Percentiles rank a stretch among this genome's conserved stretches.
Conservation (phyloP, 2,329 filamentous ascomycete genomes). For the Ophiostoma novo-ulmi region DNA sequence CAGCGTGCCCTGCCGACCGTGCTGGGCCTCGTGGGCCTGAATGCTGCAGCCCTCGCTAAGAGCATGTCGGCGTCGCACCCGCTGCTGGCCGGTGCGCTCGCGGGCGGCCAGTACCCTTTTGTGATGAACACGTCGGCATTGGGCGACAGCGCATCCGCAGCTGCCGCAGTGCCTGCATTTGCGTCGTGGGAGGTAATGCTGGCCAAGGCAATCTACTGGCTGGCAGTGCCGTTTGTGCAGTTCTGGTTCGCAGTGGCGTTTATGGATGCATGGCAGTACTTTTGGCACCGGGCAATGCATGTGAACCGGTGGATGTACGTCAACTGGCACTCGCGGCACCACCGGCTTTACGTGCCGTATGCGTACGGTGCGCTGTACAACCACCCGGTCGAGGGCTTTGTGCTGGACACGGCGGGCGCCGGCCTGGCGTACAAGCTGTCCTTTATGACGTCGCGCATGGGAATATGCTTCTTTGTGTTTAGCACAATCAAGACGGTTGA, state of each 20-base stretch:
- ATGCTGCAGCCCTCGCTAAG: constrained; percentile 69
- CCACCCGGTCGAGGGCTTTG: constrained; percentile 88
- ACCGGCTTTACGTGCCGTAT: constrained; percentile 95
- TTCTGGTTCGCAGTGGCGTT: constrained; percentile 68
- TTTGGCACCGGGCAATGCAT: constrained; percentile 94
- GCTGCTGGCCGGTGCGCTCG: constrained; percentile 66
- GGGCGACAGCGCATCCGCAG: neutral
- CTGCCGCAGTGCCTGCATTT: constrained; percentile 62
- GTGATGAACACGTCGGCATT: constrained; percentile 45
- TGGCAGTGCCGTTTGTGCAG: constrained; percentile 69
- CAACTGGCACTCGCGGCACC: constrained; percentile 89
- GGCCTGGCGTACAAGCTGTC: constrained; percentile 76
- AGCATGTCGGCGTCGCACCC: constrained; percentile 68
- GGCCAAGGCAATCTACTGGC: constrained; percentile 75
- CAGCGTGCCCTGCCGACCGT: constrained; percentile 72
- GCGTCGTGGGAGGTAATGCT: constrained; percentile 72
- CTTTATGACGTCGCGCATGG: constrained; percentile 77
- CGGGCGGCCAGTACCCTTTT: constrained; percentile 75
- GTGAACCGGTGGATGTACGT: constrained; percentile 95
- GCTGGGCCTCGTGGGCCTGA: constrained; percentile 67
- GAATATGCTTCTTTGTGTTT: constrained; percentile 81
- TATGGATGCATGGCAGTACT: constrained; percentile 98
- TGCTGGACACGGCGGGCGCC: constrained; percentile 85
- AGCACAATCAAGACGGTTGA: constrained; percentile 95
- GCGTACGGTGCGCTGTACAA: constrained; percentile 97